phyloP scores from a whole-genome alignment of 768 basidiomycete genomes.

The Boletus reticuloceps region DNA sequence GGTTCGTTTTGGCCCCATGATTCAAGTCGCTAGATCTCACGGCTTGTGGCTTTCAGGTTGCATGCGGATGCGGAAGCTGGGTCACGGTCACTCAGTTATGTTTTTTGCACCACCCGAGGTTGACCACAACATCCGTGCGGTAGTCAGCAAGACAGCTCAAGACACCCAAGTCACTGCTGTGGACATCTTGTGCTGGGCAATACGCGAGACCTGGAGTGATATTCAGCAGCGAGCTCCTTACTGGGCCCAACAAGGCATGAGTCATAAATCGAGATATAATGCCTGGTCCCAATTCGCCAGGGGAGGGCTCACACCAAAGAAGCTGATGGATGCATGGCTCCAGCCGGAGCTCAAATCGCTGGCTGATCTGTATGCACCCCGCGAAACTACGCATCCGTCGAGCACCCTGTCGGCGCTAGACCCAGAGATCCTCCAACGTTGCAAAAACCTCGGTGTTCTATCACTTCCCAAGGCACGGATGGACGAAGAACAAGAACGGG shows the following conservation, averaged over 20 bases:
- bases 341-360: too few species aligned
- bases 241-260: conserved; percentile 25
- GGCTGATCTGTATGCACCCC: too few species aligned
- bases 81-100: conserved; percentile 43
- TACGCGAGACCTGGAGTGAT: conserved; percentile 38
- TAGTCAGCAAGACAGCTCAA: conserved; percentile 3
- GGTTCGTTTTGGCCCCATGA: conserved; percentile 18
- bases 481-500: too few species aligned
- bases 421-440: too few species aligned
- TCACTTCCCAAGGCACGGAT: too few species aligned
- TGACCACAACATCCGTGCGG: conserved; percentile 33
- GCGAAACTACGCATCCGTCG: too few species aligned
- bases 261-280: conserved; percentile 1
- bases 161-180: background rate
- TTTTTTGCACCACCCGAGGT: conserved; percentile 45
- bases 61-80: conserved; percentile 50
- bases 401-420: too few species aligned
- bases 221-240: background rate
- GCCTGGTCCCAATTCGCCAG: conserved; percentile 14
- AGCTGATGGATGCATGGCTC: too few species aligned
- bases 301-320: background rate
- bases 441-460: too few species aligned
- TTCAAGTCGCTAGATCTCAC: background rate
- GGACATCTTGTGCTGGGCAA: conserved; percentile 43
- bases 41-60: conserved; percentile 32